Evolutionary conservation across 208 protist species (phyloP).

Genomic region (Crithidia fasciculata): DNA sequence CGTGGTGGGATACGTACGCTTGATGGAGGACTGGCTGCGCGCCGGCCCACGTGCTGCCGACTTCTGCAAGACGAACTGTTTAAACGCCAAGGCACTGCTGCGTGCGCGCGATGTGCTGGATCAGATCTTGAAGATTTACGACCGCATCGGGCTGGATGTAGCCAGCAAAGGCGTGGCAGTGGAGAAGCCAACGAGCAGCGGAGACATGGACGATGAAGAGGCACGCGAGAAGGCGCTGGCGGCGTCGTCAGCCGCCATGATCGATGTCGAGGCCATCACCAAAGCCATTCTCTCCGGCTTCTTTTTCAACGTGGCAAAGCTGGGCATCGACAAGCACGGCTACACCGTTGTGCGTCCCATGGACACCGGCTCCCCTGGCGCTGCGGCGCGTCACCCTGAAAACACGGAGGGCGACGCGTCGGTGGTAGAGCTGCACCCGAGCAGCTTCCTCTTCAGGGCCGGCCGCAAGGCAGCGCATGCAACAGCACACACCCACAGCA

Average conservation of each 20-base stretch:
- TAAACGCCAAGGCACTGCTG: conserved; percentile 72
- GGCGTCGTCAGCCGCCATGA: conserved; percentile 9
- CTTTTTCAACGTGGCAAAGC: conserved; percentile 89
- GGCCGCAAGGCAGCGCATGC: conserved; percentile 30
- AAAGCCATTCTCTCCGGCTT: conserved; percentile 82
- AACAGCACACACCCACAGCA: no score
- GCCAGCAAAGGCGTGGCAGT: not conserved
- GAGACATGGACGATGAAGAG: not conserved
- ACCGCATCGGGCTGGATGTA: conserved; percentile 79
- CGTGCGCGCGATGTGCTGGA: conserved; percentile 87
- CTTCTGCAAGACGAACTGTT: conserved; percentile 82
- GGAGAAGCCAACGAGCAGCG: not conserved
- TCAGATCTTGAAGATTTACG: conserved; percentile 85
- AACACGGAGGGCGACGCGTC: conserved; percentile 26
- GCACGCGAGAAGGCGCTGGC: conserved; percentile 23
- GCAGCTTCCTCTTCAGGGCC: conserved; percentile 72
- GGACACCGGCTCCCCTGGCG: conserved; percentile 41
- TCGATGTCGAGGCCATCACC: conserved; percentile 72
- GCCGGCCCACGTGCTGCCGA: conserved; percentile 59
- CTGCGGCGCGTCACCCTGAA: conserved; percentile 15
- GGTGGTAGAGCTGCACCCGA: conserved; percentile 78
- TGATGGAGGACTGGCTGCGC: conserved; percentile 89
- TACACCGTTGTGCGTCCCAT: conserved; percentile 84
- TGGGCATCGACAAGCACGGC: conserved; percentile 77
- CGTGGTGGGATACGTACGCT: conserved; percentile 76